Percentiles rank a stretch among this genome's conserved stretches.
Conservation (phyloP, 202 grass and related monocot genomes). For the Saccharum hybrid region DNA sequence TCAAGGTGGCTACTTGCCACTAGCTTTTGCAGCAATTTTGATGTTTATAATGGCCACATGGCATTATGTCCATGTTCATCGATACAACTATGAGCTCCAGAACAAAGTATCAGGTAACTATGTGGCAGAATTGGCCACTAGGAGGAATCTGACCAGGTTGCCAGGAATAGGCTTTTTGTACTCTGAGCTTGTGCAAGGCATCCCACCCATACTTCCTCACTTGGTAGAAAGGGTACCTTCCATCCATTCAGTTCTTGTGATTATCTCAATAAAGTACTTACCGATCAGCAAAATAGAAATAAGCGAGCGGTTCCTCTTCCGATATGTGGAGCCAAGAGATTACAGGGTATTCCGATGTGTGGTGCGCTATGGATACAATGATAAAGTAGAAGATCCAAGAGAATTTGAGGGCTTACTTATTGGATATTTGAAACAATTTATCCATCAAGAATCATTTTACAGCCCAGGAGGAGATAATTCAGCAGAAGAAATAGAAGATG, state of each 20-base stretch:
- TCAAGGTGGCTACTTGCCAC: slow-evolving; percentile 62
- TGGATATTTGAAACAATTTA: slow-evolving; percentile 56
- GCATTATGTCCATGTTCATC: slow-evolving; percentile 71
- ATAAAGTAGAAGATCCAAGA: slow-evolving; percentile 62
- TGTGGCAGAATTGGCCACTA: slow-evolving; percentile 48
- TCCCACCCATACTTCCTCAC: slow-evolving; percentile 76
- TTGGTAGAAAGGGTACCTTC: slow-evolving; percentile 67
- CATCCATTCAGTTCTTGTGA: slow-evolving; percentile 69
- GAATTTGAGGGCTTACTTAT: slow-evolving; percentile 61
- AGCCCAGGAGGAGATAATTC: slow-evolving; percentile 38
- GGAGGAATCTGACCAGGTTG: slow-evolving; percentile 44
- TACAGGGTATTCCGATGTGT: slow-evolving; percentile 66
- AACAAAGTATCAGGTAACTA: slow-evolving; percentile 67
- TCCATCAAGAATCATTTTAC: slow-evolving; percentile 57
- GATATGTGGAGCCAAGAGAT: slow-evolving; percentile 56
- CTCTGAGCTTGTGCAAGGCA: slow-evolving; percentile 75
- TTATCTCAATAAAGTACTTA: slow-evolving; percentile 71
- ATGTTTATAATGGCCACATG: slow-evolving; percentile 79
- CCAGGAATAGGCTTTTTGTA: slow-evolving; percentile 72
- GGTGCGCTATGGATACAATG: slow-evolving; percentile 70
- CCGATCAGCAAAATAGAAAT: slow-evolving; percentile 71
- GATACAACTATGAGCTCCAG: slow-evolving; percentile 70
- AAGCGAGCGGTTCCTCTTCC: slow-evolving; percentile 64
- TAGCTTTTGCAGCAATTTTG: slow-evolving; percentile 55
- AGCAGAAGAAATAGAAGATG: slow-evolving; percentile 33